Conservation (phyloP, 2,329 filamentous ascomycete genomes). For the Ascochyta lentis region DNA sequence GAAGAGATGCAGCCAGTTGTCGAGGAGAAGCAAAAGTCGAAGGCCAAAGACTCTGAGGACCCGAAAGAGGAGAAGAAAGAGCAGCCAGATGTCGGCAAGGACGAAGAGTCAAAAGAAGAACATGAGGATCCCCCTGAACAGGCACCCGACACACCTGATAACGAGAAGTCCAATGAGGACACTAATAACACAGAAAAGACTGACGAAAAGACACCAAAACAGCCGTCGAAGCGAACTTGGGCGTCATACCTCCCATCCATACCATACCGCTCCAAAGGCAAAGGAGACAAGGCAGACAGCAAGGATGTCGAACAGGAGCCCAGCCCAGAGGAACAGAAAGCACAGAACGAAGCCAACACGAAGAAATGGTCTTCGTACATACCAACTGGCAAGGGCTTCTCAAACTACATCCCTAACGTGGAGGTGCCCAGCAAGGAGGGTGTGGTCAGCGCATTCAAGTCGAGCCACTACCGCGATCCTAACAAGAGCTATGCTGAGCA, state of each 20-base stretch:
- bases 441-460: conserved; percentile 54
- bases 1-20: not conserved
- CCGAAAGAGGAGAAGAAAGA: conserved; percentile 2
- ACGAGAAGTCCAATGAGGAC: conserved; percentile 25
- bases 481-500: conserved; percentile 59
- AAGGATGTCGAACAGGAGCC: conserved; percentile 28
- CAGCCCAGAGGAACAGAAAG: conserved; percentile 38
- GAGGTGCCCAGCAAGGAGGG: conserved; percentile 48
- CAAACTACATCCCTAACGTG: conserved; percentile 54
- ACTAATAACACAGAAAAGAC: conserved; percentile 27
- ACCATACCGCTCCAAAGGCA: conserved; percentile 42
- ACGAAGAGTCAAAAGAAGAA: conserved; percentile 10
- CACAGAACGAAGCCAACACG: conserved; percentile 43
- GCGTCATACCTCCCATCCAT: conserved; percentile 50
- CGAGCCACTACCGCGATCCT: conserved; percentile 54
- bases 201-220: conserved; percentile 18
- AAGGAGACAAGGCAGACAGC: conserved; percentile 26
- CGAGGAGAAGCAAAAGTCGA: not conserved
- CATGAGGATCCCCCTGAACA: conserved; percentile 36
- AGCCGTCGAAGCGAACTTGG: conserved; percentile 45
- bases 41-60: conserved; percentile 3
- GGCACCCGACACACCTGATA: conserved; percentile 35
- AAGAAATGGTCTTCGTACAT: conserved; percentile 57
- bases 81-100: not conserved
- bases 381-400: conserved; percentile 56